Base-by-base conservation (phyloP, 163 green algal species). In the Picocystis sp. region DNA sequence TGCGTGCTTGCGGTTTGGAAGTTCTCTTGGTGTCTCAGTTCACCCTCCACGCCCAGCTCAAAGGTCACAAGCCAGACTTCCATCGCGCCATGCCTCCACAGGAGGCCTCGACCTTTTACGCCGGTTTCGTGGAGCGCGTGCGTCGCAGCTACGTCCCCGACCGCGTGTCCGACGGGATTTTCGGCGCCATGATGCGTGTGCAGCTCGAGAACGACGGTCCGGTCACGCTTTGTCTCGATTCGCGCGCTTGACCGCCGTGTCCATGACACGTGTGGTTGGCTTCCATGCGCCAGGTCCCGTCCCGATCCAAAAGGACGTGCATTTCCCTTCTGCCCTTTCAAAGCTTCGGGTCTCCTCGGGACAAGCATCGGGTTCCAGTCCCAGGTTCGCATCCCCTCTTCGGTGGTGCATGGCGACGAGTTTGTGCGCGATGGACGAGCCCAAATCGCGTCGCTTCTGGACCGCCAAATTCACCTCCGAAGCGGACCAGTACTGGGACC, bases 401-500 rank as follows among this genome's bases (percentile, higher is more conserved):
- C 17, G 17, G 17, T 19, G 17, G 17, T 19, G 17, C 17, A 19
- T 19, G 17, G 17, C 17, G 17, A 19, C 17, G 17, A 19, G 17
- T 19, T 19, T 19, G 17, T 19, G 17, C 17, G 17, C 17, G 17
- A 19, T 19, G 17, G 17, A 19, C 17, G 17, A 19, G 17, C 17
- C 17, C 17, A 19, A 38, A 38, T 38, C 29, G 8, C 29, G 29
- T 8, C 29, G 29, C 29, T 38, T 12, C 8, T 38, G 29, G 29
- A 38, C 29, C 5, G 29, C 29, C 29, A 63, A 68, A 45, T 76
- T 75, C 15, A 72, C 83, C 33, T 22, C 42, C 1, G 53, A 80
- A 17, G 81, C 76, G 1, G 55, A 41, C 1, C 50, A 47, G 2
- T 77, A 77, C 54, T 94, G 85, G 85, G 77, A 94, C 53, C 22